These are phyloP conservation scores for Cajanus cajan DNA, from an alignment of 306 rosid genomes.

Conservation along the genomic window DNA sequence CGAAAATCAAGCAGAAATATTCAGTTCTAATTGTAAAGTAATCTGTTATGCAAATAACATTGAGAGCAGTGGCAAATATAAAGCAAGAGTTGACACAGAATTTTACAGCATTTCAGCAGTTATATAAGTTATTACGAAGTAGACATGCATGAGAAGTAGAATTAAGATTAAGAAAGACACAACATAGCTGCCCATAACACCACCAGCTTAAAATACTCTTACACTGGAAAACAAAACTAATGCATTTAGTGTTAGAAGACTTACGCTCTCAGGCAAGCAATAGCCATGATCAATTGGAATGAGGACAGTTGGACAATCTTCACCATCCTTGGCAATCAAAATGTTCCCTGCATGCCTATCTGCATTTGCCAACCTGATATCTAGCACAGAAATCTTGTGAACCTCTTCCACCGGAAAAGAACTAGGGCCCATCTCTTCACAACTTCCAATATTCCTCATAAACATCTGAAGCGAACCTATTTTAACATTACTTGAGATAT, in stretches of 20 bases:
- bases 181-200: background rate
- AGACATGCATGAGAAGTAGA: constrained; percentile 12
- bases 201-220: constrained; percentile 13
- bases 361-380: constrained; percentile 65
- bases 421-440: constrained; percentile 66
- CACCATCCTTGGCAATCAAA: constrained; percentile 44
- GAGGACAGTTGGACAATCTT: constrained; percentile 42
- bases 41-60: background rate
- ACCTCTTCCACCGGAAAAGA: constrained; percentile 61
- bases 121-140: background rate
- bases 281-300: constrained; percentile 71
- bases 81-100: background rate
- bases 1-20: constrained; percentile 5
- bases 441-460: constrained; percentile 53
- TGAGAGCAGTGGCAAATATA: background rate
- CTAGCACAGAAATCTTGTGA: constrained; percentile 66
- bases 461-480: constrained; percentile 66
- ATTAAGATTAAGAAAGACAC: constrained; percentile 2
- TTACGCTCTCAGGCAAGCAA: constrained; percentile 60
- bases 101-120: background rate
- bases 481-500: constrained; percentile 35
- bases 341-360: constrained; percentile 74
- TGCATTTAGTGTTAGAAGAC: constrained; percentile 22
- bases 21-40: background rate
- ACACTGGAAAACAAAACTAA: background rate